Base-by-base conservation (phyloP, 176 grass and related monocot genomes). In the Aegilops tauschii region DNA sequence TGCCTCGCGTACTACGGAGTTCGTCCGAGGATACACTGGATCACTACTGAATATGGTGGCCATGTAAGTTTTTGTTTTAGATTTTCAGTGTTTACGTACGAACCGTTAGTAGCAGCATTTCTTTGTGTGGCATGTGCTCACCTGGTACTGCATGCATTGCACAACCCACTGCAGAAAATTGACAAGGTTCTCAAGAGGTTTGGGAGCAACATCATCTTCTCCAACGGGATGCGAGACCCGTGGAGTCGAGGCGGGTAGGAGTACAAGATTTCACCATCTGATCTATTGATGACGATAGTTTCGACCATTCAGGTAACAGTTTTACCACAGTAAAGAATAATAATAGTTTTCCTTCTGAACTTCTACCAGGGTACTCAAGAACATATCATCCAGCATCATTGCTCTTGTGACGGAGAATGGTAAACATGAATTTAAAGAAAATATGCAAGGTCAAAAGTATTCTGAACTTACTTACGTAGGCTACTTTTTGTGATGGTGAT, bases 141-240 rank as follows among this genome's bases (percentile, higher is more conserved):
- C 9, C 18, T 69, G 37, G 14, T 79, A 35, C 9, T 42, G 40
- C 9, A 20, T 86, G 23, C 61, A 36, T 50, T 70, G 20, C 49
- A 58, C 14, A 68, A 17, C 52, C 81, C 59, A 1, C 9, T 73
- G 54, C 82, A 99, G 97, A 99, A 85, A 88, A 93, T 96, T 61
- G 90, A 96, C 27, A 76, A 80, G 84, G 94, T 92, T 73, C 84
- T 96, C 8, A 99, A 93, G 85, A 94, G 90, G 30, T 96, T 88
- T 76, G 94, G 88, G 44, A 99, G 97, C 92, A 99, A 99, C 80
- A 94, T 99, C 65, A 94, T 99, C 69, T 99, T 99, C 83, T 99
- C 94, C 29, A 96, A 99, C 2, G 94, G 97, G 80, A 92, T 99
- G 97, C 90, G 91, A 76, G 97, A 96, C 61, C 97, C 97, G 12